Evolutionary conservation across 2,329 filamentous ascomycete genomes (phyloP), one percentile per base, ranked within the genome.

Genomic region (Trichoderma pleuroti): DNA sequence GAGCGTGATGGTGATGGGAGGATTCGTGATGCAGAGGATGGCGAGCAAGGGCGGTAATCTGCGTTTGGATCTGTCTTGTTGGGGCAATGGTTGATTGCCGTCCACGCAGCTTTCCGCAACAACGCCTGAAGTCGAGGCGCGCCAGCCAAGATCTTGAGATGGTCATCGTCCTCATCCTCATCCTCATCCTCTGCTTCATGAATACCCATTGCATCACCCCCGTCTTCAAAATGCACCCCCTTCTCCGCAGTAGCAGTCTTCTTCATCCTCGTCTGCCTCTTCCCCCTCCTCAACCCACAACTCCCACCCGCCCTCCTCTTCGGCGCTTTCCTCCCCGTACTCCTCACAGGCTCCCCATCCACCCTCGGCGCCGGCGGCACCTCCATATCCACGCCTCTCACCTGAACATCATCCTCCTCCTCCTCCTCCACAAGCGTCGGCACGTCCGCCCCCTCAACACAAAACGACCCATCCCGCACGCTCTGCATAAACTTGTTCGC

Each of bases 401-500:
- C 24, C 0, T 0, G 4, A 2, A 49, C 46, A 49, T 24, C 10
- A 2, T 14, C 46, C 2, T 52, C 46, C 5, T 18, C 10, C 4
- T 14, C 56, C n/a, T 28, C 46, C 16, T 32, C 42, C 7, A 42
- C 30, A 26, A 32, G 8, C 30, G 12, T 36, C 39, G 24, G 21
- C 66, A 54, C 34, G n/a, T 21, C 12, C 1, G 56, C 60, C 9
- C 70, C 32, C 32, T 26, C 32, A 39, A 30, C 24, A 24, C 34
- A 18, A 12, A 26, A 57, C 5, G 62, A 70, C 4, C 54, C 26
- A n/a, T 75, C 67, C 16, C 73, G 73, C 1, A 74, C 62, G 18
- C 73, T 63, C 1, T 67, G 74, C 71, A 77, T 76, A 12, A 75
- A 74, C 2, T 59, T 61, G 9, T 73, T 72, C 18, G 75, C 71